A percentile compares a stretch with the other conserved stretches of the same genome.
Evolutionary conservation across 1,284 basidiomycete species (phyloP).

Genomic region (Trichosporon coremiiforme): DNA sequence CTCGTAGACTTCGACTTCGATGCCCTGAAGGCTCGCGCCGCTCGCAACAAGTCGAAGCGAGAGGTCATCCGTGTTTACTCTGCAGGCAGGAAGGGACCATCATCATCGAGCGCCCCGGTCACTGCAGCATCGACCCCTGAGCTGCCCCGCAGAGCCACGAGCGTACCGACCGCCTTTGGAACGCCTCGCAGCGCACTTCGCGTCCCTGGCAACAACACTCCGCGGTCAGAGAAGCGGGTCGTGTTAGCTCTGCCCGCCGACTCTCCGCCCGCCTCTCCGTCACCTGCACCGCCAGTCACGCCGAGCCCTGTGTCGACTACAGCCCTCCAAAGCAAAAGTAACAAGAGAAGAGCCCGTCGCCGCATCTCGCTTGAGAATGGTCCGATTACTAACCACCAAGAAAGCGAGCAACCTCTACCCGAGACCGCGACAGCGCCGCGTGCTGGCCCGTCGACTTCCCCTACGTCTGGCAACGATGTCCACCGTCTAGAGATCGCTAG

Average conservation of each 20-base stretch:
- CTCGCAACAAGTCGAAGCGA: conserved; percentile 26
- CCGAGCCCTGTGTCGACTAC: neutral
- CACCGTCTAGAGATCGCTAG: neutral
- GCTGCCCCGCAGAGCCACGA: conserved; percentile 13
- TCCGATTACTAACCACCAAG: neutral
- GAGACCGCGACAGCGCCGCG: neutral
- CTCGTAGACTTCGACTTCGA: conserved; percentile 40
- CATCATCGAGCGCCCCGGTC: neutral
- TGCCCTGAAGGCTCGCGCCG: conserved; percentile 37
- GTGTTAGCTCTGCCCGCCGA: conserved; percentile 22
- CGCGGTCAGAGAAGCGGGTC: conserved; percentile 27
- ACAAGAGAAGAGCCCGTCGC: neutral
- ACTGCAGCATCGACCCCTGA: neutral
- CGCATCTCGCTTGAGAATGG: neutral
- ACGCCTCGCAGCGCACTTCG: conserved; percentile 26
- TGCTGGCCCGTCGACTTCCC: neutral
- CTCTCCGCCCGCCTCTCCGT: conserved; percentile 22
- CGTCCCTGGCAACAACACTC: conserved; percentile 18
- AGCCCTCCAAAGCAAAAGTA: neutral
- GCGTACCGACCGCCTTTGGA: neutral
- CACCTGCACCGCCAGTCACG: neutral
- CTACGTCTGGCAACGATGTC: neutral
- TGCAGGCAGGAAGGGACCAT: conserved; percentile 20
- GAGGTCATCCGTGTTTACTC: conserved; percentile 31
- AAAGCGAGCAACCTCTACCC: neutral